These are phyloP conservation scores for Pseudogymnoascus sp. DNA, from an alignment of 2,329 filamentous ascomycete genomes.

Conservation along the genomic window DNA sequence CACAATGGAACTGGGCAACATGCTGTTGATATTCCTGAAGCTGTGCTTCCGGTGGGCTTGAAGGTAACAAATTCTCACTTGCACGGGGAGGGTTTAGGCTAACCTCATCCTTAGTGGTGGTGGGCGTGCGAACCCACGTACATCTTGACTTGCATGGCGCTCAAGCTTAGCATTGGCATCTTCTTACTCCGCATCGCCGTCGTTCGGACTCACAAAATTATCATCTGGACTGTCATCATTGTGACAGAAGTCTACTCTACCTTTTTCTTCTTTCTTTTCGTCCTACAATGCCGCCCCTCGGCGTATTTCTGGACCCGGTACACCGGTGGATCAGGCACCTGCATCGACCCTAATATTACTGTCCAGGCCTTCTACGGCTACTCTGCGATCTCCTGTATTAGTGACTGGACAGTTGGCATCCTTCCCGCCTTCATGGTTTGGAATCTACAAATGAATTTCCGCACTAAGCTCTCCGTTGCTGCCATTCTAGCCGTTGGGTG, in stretches of 20 bases:
- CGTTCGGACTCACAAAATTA: conserved; percentile 24
- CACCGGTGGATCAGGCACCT: conserved; percentile 26
- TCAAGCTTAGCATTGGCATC: conserved; percentile 33
- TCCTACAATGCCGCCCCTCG: conserved; percentile 32
- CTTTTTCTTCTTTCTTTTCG: conserved; percentile 31
- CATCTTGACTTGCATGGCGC: conserved; percentile 30
- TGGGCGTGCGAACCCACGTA: conserved; percentile 33
- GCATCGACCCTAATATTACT: conserved; percentile 25
- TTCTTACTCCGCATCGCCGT: conserved; percentile 32
- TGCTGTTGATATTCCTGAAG: conserved; percentile 9
- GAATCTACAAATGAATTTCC: conserved; percentile 32
- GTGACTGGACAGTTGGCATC: conserved; percentile 34
- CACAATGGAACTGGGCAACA: conserved; percentile 19
- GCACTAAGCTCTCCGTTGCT: conserved; percentile 31
- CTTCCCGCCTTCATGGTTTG: conserved; percentile 34
- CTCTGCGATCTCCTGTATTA: conserved; percentile 31
- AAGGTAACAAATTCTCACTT: background rate
- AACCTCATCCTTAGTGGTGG: conserved; percentile 20
- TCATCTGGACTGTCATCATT: conserved; percentile 28
- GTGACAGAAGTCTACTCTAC: conserved; percentile 28
- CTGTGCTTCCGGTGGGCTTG: background rate
- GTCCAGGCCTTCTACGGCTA: conserved; percentile 31
- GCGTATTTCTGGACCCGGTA: conserved; percentile 32
- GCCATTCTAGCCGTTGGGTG: conserved; percentile 27
- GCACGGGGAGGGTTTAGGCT: background rate